phyloP scores from a whole-genome alignment of 768 basidiomycete genomes.

The Boletus tomentosulus region DNA sequence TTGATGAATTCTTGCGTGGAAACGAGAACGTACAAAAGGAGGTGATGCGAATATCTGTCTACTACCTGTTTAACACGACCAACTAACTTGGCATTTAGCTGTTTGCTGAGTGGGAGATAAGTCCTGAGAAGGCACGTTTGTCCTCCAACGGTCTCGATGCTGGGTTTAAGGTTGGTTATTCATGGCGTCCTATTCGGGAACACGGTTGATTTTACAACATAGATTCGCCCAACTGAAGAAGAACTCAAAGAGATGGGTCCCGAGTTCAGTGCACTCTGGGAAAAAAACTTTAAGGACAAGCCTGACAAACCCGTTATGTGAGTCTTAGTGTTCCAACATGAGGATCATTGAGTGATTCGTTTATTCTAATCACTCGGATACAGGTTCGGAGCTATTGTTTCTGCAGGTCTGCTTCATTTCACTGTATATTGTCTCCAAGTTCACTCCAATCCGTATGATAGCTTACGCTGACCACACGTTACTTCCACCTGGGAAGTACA shows the following conservation, averaged over 20 bases:
- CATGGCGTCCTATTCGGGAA: neutral
- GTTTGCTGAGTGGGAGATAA: slow-evolving; percentile 61
- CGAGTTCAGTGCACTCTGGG: neutral
- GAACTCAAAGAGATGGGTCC: neutral
- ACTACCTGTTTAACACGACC: neutral
- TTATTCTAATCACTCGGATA: neutral
- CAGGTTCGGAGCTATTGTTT: neutral
- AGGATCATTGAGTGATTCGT: neutral
- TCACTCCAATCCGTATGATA: neutral
- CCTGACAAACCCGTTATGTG: neutral
- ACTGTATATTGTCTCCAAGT: neutral
- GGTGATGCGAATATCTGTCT: neutral
- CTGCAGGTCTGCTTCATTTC: neutral
- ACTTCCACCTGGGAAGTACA: neutral
- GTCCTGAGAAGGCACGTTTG: slow-evolving; percentile 63
- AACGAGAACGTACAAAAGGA: neutral
- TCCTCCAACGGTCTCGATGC: slow-evolving; percentile 73
- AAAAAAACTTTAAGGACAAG: neutral
- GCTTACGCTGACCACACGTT: neutral
- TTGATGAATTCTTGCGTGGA: neutral
- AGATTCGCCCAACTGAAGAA: neutral
- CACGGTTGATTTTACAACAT: neutral
- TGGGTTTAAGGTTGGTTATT: slow-evolving; percentile 41
- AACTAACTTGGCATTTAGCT: slow-evolving; percentile 29
- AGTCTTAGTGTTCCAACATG: no score